Evolutionary conservation across 2,329 filamentous ascomycete species (phyloP).

Genomic region (Sporothrix pallida): DNA sequence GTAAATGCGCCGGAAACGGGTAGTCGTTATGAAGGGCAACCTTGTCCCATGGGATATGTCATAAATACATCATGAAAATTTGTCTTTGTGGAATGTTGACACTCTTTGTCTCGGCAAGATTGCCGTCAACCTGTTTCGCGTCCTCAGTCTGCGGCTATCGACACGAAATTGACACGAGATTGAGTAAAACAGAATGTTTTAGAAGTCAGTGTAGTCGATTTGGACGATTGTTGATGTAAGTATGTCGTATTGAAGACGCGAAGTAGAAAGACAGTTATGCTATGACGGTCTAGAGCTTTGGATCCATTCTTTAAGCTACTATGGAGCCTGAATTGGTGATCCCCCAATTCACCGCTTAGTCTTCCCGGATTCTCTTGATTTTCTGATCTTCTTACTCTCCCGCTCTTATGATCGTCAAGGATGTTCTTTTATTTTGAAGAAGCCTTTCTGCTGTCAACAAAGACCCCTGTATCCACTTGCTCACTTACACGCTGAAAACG

Average conservation of each 20-base stretch:
- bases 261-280: no score
- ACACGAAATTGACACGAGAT: background rate
- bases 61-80: background rate
- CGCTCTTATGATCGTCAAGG: constrained; percentile 6
- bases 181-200: background rate
- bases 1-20: no score
- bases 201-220: background rate
- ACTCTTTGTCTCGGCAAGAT: constrained; percentile 11
- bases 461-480: background rate
- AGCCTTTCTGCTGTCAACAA: background rate
- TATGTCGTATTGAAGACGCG: no score
- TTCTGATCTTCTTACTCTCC: background rate
- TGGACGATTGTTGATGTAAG: no score
- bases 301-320: background rate
- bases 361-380: constrained; percentile 1
- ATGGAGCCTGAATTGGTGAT: constrained; percentile 6
- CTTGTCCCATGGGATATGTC: background rate
- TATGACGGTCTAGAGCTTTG: no score
- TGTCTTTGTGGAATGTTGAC: background rate
- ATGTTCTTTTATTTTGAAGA: background rate
- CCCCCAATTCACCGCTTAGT: background rate
- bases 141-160: background rate
- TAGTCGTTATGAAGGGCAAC: background rate
- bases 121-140: background rate
- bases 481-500: background rate